Evolutionary conservation across 2,329 filamentous ascomycete species (phyloP).

Genomic region (Hymenoscyphus occultus): DNA sequence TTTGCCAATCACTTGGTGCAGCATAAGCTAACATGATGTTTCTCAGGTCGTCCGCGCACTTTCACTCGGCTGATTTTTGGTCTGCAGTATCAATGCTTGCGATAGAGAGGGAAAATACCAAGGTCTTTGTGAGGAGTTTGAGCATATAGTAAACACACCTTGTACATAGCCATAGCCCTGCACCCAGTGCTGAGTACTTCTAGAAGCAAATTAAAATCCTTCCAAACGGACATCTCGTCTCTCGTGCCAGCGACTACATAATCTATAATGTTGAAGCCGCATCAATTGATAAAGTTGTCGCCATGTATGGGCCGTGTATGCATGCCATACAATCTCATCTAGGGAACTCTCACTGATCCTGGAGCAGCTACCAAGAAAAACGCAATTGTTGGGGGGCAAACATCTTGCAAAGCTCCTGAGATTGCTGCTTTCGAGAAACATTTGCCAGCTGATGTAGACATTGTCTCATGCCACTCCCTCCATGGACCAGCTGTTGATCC

Average conservation of each 20-base stretch:
- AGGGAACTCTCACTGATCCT: slow-evolving; percentile 20
- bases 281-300: slow-evolving; percentile 82
- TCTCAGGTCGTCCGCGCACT: slow-evolving; percentile 16
- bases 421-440: slow-evolving; percentile 89
- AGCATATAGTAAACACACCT: slow-evolving; percentile 71
- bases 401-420: slow-evolving; percentile 96
- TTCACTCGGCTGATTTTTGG: slow-evolving; percentile 31
- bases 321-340: slow-evolving; percentile 17
- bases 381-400: slow-evolving; percentile 95
- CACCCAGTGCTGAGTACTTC: slow-evolving; percentile 39
- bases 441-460: slow-evolving; percentile 83
- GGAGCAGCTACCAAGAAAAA: slow-evolving; percentile 81
- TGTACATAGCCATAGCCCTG: slow-evolving; percentile 38
- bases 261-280: slow-evolving; percentile 98
- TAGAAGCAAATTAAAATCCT: slow-evolving; percentile 86
- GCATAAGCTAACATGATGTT: slow-evolving; percentile 27
- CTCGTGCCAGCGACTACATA: slow-evolving; percentile 94
- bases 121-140: slow-evolving; percentile 75
- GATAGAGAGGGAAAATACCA: slow-evolving; percentile 89
- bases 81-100: slow-evolving; percentile 83
- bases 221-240: slow-evolving; percentile 92
- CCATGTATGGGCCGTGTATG: slow-evolving; percentile 89
- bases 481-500: slow-evolving; percentile 90
- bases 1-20: slow-evolving; percentile 15
- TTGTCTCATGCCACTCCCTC: slow-evolving; percentile 93